Base-by-base conservation (phyloP, 768 basidiomycete genomes). In the Chiua virens region DNA sequence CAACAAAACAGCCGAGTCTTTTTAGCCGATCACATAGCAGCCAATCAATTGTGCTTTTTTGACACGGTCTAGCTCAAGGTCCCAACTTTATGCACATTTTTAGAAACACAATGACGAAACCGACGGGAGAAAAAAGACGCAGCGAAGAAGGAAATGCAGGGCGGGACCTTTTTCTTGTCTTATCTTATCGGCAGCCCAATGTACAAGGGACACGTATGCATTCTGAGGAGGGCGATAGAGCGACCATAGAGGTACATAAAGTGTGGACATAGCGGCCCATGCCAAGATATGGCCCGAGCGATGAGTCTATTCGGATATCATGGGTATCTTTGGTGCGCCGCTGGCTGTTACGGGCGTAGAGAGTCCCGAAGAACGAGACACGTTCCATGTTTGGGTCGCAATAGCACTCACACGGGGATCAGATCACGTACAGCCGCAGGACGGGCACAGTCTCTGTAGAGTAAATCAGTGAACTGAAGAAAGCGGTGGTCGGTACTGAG, bases 181-280 rank as follows among this genome's bases (percentile, higher is more conserved):
- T 67, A 67, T 65, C 64, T 65, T 67, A 65, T 65, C 64, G 32
- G 25, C 30, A 28, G 35, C n/a, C 65, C 59, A 67, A 56, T 62
- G 38, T 42, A 20, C 34, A 17, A 21, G 2, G 42, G 52, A 61
- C 64, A 65, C 64, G 64, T 65, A 64, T 49, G 4, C 32, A 46
- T 54, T 54, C 56, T 34, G n/a, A 17, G 36, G 21, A 23, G 49
- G 61, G 61, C 13, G 56, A 58, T 66, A 66, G 47, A 52, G 55
- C 39, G 64, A 42, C 25, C 25, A 28, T 32, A 53, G 25, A 41
- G 22, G 34, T 45, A 42, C 28, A 45, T 53, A 50, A 60, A 30
- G 48, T 40, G 47, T 25, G 45, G 37, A 50, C 59, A 53, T 42
- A 51, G 49, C 51, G 50, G 38, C 51, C n/a, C 50, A 39, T 42